phyloP scores from a whole-genome alignment of 169 alveolate genomes.

The Plasmodium vivax region DNA sequence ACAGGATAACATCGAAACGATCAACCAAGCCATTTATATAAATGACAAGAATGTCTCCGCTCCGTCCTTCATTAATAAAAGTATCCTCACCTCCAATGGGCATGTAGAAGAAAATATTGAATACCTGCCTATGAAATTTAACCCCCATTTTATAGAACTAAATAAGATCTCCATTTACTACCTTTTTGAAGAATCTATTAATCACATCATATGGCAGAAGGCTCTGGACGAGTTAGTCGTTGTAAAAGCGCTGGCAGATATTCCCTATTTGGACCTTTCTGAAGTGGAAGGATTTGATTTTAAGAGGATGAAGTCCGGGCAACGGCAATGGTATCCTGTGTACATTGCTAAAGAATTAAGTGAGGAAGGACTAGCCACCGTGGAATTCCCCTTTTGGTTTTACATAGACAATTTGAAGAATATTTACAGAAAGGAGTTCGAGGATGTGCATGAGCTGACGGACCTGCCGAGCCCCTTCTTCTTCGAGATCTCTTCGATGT shows the following conservation, averaged over 20 bases:
- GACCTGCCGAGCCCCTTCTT: slow-evolving; percentile 70
- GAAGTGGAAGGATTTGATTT: slow-evolving; percentile 82
- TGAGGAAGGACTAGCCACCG: slow-evolving; percentile 81
- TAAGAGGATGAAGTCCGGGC: slow-evolving; percentile 82
- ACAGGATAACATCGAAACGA: slow-evolving; percentile 64
- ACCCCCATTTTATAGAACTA: slow-evolving; percentile 50
- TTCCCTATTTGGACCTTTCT: slow-evolving; percentile 76
- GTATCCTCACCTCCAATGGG: slow-evolving; percentile 6
- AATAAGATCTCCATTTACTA: slow-evolving; percentile 58
- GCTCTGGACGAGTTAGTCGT: slow-evolving; percentile 80
- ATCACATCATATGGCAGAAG: slow-evolving; percentile 77
- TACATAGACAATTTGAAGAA: slow-evolving; percentile 72
- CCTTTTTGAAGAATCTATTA: slow-evolving; percentile 64
- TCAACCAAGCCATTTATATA: slow-evolving; percentile 18
- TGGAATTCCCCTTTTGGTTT: slow-evolving; percentile 81
- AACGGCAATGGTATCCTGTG: slow-evolving; percentile 84
- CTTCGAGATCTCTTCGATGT: slow-evolving; percentile 69
- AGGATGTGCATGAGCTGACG: slow-evolving; percentile 46
- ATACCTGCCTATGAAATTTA: slow-evolving; percentile 59
- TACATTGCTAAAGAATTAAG: slow-evolving; percentile 82
- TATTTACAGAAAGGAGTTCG: slow-evolving; percentile 72
- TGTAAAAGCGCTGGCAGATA: slow-evolving; percentile 83
- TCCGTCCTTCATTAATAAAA: slow-evolving; percentile 40
- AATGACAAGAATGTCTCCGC: slow-evolving; percentile 35
- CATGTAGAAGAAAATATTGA: slow-evolving; percentile 53